Evolutionary conservation across 345 rosid genomes (phyloP).

Genomic region (Crucihimalaya himalaica): DNA sequence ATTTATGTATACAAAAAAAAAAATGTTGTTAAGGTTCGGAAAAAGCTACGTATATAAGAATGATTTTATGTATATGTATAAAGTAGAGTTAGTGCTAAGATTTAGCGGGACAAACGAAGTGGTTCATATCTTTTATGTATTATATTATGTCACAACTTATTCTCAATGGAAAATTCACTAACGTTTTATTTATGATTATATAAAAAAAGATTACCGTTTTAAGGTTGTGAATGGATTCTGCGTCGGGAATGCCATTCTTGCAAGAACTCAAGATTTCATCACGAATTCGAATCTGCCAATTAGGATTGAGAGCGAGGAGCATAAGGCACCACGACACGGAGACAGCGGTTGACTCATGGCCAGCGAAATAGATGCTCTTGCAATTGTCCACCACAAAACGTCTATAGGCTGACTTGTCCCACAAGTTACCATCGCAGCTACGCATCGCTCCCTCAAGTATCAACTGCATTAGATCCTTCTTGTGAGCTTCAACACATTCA

Average conservation of each 20-base stretch:
- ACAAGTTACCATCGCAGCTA: slow-evolving; percentile 34
- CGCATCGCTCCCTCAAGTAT: slow-evolving; percentile 63
- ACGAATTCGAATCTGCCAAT: slow-evolving; percentile 68
- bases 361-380: slow-evolving; percentile 81
- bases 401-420: slow-evolving; percentile 48
- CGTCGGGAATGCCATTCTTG: slow-evolving; percentile 44
- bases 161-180: not conserved
- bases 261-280: slow-evolving; percentile 52
- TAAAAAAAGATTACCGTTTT: slow-evolving; percentile 46
- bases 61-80: too few relatives aligned
- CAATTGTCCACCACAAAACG: slow-evolving; percentile 79
- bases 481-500: slow-evolving; percentile 39
- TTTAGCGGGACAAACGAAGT: not conserved
- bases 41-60: not conserved
- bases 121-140: not conserved
- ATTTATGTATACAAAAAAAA: not conserved
- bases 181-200: not conserved
- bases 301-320: slow-evolving; percentile 76
- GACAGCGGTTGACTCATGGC: slow-evolving; percentile 70
- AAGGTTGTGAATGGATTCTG: slow-evolving; percentile 49
- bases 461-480: slow-evolving; percentile 67
- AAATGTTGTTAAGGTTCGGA: not conserved
- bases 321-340: slow-evolving; percentile 80
- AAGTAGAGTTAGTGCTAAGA: not conserved
- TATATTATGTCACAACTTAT: not conserved